A percentile compares a stretch with the other conserved stretches of the same genome.
These are phyloP conservation scores for Leccinum olivaceopallidum DNA, from an alignment of 768 basidiomycete genomes.

Conservation along the genomic window DNA sequence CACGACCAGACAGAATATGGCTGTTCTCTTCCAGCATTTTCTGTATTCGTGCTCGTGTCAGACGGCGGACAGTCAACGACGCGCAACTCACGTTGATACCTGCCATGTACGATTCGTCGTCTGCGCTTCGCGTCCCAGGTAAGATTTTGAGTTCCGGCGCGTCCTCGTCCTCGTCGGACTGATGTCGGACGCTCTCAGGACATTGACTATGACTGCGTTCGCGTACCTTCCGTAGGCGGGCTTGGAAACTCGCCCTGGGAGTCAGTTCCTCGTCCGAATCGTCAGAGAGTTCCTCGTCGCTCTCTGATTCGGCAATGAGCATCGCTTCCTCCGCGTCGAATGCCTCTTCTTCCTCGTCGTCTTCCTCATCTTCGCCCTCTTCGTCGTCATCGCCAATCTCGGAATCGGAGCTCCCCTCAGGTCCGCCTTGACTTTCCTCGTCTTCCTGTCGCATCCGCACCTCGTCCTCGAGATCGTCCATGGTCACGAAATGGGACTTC, in stretches of 20 bases:
- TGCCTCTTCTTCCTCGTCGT: conserved; percentile 33
- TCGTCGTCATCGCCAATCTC: conserved; percentile 34
- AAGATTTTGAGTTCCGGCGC: conserved; percentile 11
- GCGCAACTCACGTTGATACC: conserved; percentile 49
- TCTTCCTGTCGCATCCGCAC: conserved; percentile 51
- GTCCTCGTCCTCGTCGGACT: conserved; percentile 25
- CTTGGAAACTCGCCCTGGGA: conserved; percentile 38
- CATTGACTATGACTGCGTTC: conserved; percentile 18
- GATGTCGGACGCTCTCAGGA: conserved; percentile 11
- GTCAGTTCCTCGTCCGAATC: conserved; percentile 33
- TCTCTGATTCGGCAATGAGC: conserved; percentile 38
- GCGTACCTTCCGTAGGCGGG: conserved; percentile 36
- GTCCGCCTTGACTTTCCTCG: conserved; percentile 36
- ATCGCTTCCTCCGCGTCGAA: conserved; percentile 48
- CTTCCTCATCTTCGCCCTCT: conserved; percentile 12
- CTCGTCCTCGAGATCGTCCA: conserved; percentile 66
- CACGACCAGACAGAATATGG: conserved; percentile 43
- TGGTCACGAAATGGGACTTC: conserved; percentile 52
- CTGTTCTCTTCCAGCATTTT: conserved; percentile 60
- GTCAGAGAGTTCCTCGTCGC: conserved; percentile 26
- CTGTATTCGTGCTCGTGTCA: conserved; percentile 48
- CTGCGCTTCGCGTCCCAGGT: conserved; percentile 43
- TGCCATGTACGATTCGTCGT: conserved; percentile 58
- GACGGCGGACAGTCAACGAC: not conserved
- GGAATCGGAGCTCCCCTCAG: conserved; percentile 25